phyloP scores from a whole-genome alignment of 2,329 filamentous ascomycete genomes.

The Nemania sp. region DNA sequence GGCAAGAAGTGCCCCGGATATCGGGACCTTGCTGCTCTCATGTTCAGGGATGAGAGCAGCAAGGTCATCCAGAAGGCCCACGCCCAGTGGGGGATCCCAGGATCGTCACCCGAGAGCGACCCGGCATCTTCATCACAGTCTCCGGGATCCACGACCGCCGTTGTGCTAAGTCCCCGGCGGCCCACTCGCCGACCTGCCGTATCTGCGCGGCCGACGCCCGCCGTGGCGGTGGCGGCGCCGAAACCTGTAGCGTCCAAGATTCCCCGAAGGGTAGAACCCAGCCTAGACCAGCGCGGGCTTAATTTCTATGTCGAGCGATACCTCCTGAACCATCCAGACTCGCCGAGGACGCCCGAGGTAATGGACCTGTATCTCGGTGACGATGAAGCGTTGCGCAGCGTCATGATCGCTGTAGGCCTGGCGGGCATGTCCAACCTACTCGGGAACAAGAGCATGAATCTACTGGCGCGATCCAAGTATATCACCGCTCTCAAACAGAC shows the following conservation, averaged over 20 bases:
- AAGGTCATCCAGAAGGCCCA: conserved; percentile 65
- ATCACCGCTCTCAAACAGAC: conserved; percentile 56
- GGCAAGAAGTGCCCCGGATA: conserved; percentile 67
- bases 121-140: conserved; percentile 30
- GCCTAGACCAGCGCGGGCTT: conserved; percentile 52
- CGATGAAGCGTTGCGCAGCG: conserved; percentile 49
- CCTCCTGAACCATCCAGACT: conserved; percentile 56
- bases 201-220: background rate
- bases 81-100: conserved; percentile 52
- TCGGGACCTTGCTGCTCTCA: conserved; percentile 65
- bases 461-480: conserved; percentile 57
- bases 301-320: conserved; percentile 58
- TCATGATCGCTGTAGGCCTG: conserved; percentile 62
- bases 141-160: conserved; percentile 12
- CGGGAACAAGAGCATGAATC: conserved; percentile 51
- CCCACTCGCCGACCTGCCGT: background rate
- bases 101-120: conserved; percentile 36
- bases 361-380: conserved; percentile 44
- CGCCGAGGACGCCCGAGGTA: conserved; percentile 47
- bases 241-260: conserved; percentile 32
- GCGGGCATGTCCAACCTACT: conserved; percentile 61
- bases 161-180: conserved; percentile 19
- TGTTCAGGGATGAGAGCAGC: conserved; percentile 69
- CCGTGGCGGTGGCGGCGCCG: conserved; percentile 16
- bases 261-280: conserved; percentile 46